A percentile compares a stretch with the other conserved stretches of the same genome.
Conservation (phyloP, 108 stramenopile genomes). For the Stephanodiscus minutulus region DNA sequence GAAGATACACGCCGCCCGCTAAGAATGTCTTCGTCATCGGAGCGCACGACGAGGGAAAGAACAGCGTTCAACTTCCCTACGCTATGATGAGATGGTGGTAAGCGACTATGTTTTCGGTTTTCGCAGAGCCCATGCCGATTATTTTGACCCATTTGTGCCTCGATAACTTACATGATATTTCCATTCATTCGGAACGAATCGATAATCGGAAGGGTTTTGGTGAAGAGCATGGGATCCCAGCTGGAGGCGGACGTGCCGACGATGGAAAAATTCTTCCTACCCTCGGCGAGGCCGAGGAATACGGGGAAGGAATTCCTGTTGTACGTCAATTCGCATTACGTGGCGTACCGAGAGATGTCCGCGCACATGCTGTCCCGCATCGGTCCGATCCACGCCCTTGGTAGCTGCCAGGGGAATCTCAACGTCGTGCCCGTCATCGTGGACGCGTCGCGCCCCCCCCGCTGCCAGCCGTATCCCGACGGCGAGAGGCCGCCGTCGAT, state of each 20-base stretch:
- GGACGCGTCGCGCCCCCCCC: not conserved
- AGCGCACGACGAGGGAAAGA: conserved; percentile 23
- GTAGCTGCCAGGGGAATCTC: conserved; percentile 28
- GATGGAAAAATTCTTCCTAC: conserved; percentile 17
- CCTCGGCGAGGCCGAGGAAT: conserved; percentile 29
- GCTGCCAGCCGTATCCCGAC: conserved; percentile 16
- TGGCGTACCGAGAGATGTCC: conserved; percentile 24
- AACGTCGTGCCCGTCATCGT: not conserved
- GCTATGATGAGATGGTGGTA: conserved; percentile 33
- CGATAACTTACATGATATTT: not conserved
- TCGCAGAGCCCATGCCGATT: not conserved
- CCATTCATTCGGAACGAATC: too few relatives aligned
- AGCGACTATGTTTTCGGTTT: not conserved
- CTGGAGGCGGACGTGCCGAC: not conserved
- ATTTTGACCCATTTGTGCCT: not conserved
- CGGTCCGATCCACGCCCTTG: conserved; percentile 22
- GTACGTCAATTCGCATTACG: conserved; percentile 28
- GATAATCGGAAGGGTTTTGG: conserved; percentile 5
- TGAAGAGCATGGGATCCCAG: conserved; percentile 9
- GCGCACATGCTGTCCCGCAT: conserved; percentile 17
- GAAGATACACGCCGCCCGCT: conserved; percentile 23
- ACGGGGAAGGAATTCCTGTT: conserved; percentile 30
- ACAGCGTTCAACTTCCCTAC: conserved; percentile 30
- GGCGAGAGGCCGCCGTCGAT: conserved; percentile 5
- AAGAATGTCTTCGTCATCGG: conserved; percentile 27